Evolutionary conservation across 2,329 filamentous ascomycete species (phyloP).

Genomic region (Colletotrichum plurivorum): DNA sequence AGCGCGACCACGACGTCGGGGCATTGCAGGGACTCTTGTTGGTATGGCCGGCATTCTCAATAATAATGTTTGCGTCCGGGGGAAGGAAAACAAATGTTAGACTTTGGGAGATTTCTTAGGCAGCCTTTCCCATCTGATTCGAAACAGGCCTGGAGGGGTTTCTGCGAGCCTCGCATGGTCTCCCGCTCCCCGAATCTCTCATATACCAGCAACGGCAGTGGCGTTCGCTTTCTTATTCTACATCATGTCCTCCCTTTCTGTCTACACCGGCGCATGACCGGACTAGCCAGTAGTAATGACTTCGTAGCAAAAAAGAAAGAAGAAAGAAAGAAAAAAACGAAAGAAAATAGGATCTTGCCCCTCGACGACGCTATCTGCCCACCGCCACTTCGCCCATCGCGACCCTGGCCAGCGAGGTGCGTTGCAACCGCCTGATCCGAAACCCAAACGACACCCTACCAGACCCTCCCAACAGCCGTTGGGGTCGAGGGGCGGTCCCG

Average conservation of each 20-base stretch:
- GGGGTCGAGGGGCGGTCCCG: conserved; percentile 18
- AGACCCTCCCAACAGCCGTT: conserved; percentile 1
- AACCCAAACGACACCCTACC: conserved; percentile 14
- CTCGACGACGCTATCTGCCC: neutral
- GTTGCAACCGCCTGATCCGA: conserved; percentile 19
- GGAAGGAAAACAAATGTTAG: too few species aligned
- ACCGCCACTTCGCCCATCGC: neutral
- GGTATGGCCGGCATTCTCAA: too few species aligned
- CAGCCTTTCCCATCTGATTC: neutral
- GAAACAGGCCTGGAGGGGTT: neutral
- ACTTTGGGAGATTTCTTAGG: too few species aligned
- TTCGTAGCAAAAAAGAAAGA: neutral
- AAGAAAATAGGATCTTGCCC: neutral
- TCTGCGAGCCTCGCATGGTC: neutral
- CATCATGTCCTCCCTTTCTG: neutral
- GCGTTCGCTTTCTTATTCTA: neutral
- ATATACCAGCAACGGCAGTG: neutral
- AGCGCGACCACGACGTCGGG: too few species aligned
- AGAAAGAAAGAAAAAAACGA: neutral
- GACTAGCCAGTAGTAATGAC: neutral
- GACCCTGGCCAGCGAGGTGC: neutral
- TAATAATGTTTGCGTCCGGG: too few species aligned
- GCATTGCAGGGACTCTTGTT: too few species aligned
- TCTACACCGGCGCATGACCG: too few species aligned
- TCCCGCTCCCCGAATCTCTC: neutral